phyloP scores from a whole-genome alignment of 2,329 filamentous ascomycete genomes.

The Thelonectria rubi region DNA sequence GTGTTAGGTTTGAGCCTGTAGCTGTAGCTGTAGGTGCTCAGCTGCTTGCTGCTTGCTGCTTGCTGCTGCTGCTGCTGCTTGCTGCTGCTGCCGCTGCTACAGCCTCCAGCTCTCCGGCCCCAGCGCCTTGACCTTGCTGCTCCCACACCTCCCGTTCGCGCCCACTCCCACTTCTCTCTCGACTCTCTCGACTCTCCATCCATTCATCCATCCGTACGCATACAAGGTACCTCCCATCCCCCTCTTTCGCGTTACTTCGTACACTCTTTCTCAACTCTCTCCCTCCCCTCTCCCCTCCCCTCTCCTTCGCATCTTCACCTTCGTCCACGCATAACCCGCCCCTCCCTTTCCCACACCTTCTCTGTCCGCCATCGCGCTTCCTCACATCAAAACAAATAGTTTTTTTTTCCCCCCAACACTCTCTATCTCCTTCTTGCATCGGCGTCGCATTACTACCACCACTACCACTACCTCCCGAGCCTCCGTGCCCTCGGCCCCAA shows the following conservation, averaged over 20 bases:
- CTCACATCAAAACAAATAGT: too few relatives aligned
- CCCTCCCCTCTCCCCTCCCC: constrained; percentile 2
- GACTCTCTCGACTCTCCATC: not conserved
- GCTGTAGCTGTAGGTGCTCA: not conserved
- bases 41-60: too few relatives aligned
- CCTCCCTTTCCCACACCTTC: not conserved
- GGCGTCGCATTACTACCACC: too few relatives aligned
- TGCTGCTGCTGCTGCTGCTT: too few relatives aligned
- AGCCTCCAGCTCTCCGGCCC: too few relatives aligned
- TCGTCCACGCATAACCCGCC: constrained; percentile 26
- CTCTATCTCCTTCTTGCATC: too few relatives aligned
- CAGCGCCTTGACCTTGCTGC: constrained; percentile 26
- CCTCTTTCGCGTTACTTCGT: constrained; percentile 20
- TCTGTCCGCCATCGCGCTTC: too few relatives aligned
- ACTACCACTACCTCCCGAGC: too few relatives aligned
- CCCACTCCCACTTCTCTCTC: constrained; percentile 5
- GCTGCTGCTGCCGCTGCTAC: too few relatives aligned
- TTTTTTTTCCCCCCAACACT: too few relatives aligned
- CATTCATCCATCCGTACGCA: constrained; percentile 19
- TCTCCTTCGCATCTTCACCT: constrained; percentile 27
- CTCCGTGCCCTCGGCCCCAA: constrained; percentile 6
- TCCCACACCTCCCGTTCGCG: not conserved
- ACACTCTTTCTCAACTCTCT: constrained; percentile 29
- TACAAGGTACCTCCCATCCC: constrained; percentile 3
- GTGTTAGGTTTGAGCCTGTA: too few relatives aligned